These are phyloP conservation scores for Xylaria arbuscula DNA, from an alignment of 2,329 filamentous ascomycete species.

Conservation along the genomic window DNA sequence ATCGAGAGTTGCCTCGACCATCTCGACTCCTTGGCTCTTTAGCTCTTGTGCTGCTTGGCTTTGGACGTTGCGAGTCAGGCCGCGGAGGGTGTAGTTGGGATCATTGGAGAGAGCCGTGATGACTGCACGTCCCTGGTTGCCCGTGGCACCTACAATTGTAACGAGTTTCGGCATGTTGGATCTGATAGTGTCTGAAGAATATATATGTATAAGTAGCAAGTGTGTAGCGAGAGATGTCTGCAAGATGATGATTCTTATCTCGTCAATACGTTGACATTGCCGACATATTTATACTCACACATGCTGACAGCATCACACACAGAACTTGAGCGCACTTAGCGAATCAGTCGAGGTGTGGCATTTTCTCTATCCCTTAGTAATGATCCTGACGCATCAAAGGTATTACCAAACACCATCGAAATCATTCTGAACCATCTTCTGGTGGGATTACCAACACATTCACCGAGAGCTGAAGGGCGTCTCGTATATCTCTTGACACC, in stretches of 20 bases:
- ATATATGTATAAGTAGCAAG: neutral
- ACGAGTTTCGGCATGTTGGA: slow-evolving; percentile 30
- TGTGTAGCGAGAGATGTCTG: neutral
- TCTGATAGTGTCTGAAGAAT: neutral
- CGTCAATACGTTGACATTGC: neutral
- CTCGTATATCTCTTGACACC: neutral
- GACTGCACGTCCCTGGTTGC: slow-evolving; percentile 30
- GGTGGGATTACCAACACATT: neutral
- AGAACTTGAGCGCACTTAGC: neutral
- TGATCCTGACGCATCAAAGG: neutral
- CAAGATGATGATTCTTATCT: neutral
- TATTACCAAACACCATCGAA: neutral
- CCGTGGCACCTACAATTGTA: slow-evolving; percentile 33
- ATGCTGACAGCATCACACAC: neutral
- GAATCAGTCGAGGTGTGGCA: neutral
- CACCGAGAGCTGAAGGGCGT: slow-evolving; percentile 4
- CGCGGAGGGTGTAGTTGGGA: slow-evolving; percentile 31
- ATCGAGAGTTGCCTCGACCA: slow-evolving; percentile 23
- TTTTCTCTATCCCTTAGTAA: slow-evolving; percentile 9
- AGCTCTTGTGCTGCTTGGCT: slow-evolving; percentile 19
- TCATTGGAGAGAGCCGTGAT: slow-evolving; percentile 24
- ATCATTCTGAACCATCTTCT: neutral
- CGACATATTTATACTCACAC: slow-evolving; percentile 7
- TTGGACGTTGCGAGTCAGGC: slow-evolving; percentile 26
- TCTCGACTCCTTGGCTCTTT: slow-evolving; percentile 18